These are phyloP conservation scores for Leccinum proliferum DNA, from an alignment of 1,284 basidiomycete genomes.

Conservation along the genomic window DNA sequence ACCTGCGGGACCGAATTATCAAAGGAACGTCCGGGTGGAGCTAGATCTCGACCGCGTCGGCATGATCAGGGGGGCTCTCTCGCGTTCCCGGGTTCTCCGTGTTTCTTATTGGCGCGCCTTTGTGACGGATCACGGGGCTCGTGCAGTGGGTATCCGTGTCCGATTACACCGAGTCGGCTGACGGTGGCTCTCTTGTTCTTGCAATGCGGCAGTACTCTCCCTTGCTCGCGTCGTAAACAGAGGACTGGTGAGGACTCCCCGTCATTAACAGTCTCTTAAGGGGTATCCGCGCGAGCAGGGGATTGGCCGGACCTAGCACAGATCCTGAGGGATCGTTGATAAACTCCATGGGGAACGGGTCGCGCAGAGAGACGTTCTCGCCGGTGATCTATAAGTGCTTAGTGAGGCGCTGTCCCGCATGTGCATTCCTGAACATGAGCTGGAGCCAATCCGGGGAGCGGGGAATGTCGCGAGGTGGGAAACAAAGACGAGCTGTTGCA, in stretches of 20 bases:
- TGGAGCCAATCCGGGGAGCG: neutral
- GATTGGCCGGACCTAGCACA: conserved; percentile 35
- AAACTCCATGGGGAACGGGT: conserved; percentile 9
- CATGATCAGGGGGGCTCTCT: conserved; percentile 1
- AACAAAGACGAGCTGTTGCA: too few relatives aligned
- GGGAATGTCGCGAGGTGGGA: too few relatives aligned
- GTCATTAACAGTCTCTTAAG: neutral
- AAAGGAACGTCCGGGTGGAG: neutral
- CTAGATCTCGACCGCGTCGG: neutral
- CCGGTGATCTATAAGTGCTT: neutral
- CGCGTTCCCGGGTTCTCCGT: neutral
- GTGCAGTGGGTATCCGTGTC: neutral
- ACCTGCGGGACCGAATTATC: conserved; percentile 8
- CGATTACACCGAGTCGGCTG: neutral
- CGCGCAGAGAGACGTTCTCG: conserved; percentile 1
- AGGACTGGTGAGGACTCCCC: conserved; percentile 21
- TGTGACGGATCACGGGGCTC: conserved; percentile 4
- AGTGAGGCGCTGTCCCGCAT: neutral
- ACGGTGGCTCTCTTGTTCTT: neutral
- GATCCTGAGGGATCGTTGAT: conserved; percentile 16
- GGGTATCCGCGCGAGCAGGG: neutral
- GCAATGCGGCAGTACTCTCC: conserved; percentile 5
- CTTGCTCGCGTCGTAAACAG: conserved; percentile 12
- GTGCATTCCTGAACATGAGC: neutral
- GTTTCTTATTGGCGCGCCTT: neutral